Percentiles rank a stretch among this genome's conserved stretches.
phyloP scores from a whole-genome alignment of 2,329 filamentous ascomycete genomes.

The Pestalotiopsis sp. region DNA sequence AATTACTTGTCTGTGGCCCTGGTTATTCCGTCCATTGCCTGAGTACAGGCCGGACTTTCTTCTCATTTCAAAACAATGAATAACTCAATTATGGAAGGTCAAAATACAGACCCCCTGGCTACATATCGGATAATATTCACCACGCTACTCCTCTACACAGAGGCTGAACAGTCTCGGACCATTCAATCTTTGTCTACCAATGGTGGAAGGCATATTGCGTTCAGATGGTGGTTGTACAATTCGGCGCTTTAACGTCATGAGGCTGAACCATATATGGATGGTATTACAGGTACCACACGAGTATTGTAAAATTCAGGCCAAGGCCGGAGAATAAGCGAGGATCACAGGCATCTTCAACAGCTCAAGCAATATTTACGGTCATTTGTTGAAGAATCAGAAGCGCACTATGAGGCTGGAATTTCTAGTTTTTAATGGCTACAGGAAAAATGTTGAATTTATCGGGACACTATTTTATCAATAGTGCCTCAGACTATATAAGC shows the following conservation, averaged over 20 bases:
- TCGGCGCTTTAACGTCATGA: not conserved
- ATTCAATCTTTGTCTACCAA: not conserved
- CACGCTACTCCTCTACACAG: no score
- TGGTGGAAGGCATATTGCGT: not conserved
- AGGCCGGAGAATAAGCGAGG: no score
- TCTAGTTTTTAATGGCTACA: not conserved
- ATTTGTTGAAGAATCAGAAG: no score
- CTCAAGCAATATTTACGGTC: not conserved
- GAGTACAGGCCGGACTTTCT: no score
- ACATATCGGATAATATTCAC: no score
- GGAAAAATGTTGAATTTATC: not conserved
- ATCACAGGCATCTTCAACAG: no score
- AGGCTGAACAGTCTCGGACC: not conserved
- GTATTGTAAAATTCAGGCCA: not conserved
- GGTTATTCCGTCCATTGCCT: no score
- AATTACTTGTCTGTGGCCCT: no score
- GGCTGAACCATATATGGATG: not conserved
- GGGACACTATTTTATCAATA: not conserved
- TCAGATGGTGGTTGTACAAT: not conserved
- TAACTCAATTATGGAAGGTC: no score
- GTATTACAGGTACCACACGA: not conserved
- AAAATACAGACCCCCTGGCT: no score
- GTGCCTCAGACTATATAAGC: not conserved
- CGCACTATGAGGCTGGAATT: no score
- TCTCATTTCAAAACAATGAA: no score